These are phyloP conservation scores for Ophiostoma angusticollis DNA, from an alignment of 2,329 filamentous ascomycete species.

Conservation along the genomic window DNA sequence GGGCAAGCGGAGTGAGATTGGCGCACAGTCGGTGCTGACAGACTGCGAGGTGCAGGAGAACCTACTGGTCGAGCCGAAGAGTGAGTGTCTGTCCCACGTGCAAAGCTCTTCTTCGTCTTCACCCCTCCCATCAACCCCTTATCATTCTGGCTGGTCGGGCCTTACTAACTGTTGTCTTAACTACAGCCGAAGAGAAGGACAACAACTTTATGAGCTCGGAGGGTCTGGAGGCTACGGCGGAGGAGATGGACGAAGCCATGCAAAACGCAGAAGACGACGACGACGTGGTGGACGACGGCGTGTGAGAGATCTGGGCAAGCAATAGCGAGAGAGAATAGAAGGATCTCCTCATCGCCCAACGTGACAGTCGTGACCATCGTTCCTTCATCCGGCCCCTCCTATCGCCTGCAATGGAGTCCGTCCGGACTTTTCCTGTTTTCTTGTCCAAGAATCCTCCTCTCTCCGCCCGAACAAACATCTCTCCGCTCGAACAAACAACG, in stretches of 20 bases:
- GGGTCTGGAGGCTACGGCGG: constrained; percentile 50
- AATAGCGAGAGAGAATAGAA: too few relatives aligned
- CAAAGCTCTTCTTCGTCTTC: not conserved
- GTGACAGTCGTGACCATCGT: too few relatives aligned
- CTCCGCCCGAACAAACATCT: too few relatives aligned
- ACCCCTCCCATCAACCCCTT: constrained; percentile 12
- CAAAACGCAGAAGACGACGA: constrained; percentile 18
- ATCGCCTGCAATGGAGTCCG: too few relatives aligned
- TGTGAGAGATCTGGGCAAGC: too few relatives aligned
- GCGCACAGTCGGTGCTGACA: constrained; percentile 66
- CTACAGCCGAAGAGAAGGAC: constrained; percentile 51
- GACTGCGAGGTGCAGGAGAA: constrained; percentile 92
- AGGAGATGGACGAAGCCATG: constrained; percentile 44
- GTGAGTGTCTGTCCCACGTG: constrained; percentile 31
- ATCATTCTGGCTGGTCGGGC: not conserved
- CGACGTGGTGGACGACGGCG: constrained; percentile 1
- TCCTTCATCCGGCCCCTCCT: too few relatives aligned
- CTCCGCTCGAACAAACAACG: too few relatives aligned
- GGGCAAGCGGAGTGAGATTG: constrained; percentile 67
- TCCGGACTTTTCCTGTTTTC: too few relatives aligned
- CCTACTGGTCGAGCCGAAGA: constrained; percentile 66
- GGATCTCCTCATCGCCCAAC: too few relatives aligned
- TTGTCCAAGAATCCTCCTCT: too few relatives aligned
- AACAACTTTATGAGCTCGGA: constrained; percentile 56
- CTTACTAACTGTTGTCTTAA: constrained; percentile 10